Base-by-base conservation (phyloP, 2,329 filamentous ascomycete species). In the Byssochlamys sp. region DNA sequence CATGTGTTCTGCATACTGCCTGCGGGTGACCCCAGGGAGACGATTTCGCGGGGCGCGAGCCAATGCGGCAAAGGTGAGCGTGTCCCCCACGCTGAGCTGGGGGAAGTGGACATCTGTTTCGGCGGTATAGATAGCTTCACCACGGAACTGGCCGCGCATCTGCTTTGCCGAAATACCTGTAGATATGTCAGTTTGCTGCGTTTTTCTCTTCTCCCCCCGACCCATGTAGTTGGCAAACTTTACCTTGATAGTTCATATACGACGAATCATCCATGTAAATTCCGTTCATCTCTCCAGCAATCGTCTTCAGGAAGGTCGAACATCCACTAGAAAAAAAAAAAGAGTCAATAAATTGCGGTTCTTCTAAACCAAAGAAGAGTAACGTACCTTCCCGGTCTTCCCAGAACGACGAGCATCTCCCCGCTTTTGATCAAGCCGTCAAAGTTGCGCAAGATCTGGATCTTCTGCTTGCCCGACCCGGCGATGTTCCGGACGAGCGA, bases 241-340 rank as follows among this genome's bases (percentile, higher is more conserved):
- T 29, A 53, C 28, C n/a, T 53, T 29, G 25, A 9, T 29, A 95
- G 75, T 95, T 94, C 71, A 95, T 83, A 58, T 88, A 82, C 0
- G 89, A 87, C 6, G 77, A 74, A 1, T 86, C 75, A 55, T 90
- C 87, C 54, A 94, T 80, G 64, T 82, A 83, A 66, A 95, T 87
- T 61, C 90, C 90, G 62, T 91, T 87, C 59, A 88, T 89, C 72
- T 95, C 89, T 62, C 90, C 90, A 5, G 89, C 83, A 62, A 95
- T 82, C 0, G 89, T 90, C 78, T 95, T 95, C 62, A 95, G 77
- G 62, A 95, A 86, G 2, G 90, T 95, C n/a, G 88, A 90, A 72
- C 91, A 95, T 58, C 76, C 76, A 58, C 71, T 39, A n/a, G 1
- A n/a, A n/a, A 33, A 33, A 24, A 53, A 26, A 59, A 54, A 54